A percentile compares a stretch with the other conserved stretches of the same genome.
These are phyloP conservation scores for Entelexis sorbosivorans DNA, from an alignment of 1,139 yeast species.

Conservation along the genomic window DNA sequence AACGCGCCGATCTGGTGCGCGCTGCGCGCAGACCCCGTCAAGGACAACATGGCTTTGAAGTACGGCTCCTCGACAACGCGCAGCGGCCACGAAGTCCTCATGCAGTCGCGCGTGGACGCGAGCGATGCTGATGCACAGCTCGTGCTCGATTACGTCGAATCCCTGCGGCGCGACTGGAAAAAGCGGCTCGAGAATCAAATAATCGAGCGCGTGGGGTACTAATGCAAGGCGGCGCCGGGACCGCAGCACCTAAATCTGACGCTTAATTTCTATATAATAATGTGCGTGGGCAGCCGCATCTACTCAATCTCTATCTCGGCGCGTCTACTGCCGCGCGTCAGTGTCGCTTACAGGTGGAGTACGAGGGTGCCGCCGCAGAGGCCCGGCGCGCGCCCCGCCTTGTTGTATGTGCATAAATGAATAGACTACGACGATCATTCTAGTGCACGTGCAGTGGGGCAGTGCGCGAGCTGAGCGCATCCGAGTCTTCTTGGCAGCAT, in stretches of 20 bases:
- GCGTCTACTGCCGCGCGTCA: no score
- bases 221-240: background rate
- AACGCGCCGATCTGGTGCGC: constrained; percentile 66
- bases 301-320: no score
- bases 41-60: constrained; percentile 44
- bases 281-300: no score
- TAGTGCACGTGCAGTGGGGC: no score
- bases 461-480: no score
- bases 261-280: background rate
- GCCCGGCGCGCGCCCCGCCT: no score
- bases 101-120: constrained; percentile 37
- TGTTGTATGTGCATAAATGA: no score
- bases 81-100: constrained; percentile 54
- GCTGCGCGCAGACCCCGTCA: constrained; percentile 37
- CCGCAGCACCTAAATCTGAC: background rate
- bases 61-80: constrained; percentile 64
- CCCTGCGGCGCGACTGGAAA: constrained; percentile 53
- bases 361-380: no score
- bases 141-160: constrained; percentile 49
- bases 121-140: constrained; percentile 56
- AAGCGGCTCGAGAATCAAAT: constrained; percentile 61
- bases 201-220: constrained; percentile 29
- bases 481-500: no score
- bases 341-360: no score
- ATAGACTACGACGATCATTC: no score